Percentiles rank a stretch among this genome's conserved stretches.
phyloP scores from a whole-genome alignment of 768 basidiomycete genomes.

The Agrocybe praecox region DNA sequence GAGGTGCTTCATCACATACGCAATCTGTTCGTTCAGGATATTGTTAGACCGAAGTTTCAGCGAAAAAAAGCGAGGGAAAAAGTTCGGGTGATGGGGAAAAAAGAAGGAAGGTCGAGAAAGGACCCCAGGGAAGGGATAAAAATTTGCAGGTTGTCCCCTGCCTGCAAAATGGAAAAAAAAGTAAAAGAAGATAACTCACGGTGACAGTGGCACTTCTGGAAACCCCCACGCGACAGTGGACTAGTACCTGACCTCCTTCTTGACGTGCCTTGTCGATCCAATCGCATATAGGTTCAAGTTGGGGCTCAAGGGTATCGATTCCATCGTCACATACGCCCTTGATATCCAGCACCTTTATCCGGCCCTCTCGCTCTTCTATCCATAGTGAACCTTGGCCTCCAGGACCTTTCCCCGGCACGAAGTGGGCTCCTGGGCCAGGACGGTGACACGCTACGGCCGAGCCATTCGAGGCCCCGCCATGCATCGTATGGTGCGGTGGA shows the following conservation, averaged over 20 bases:
- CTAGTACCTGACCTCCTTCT: conserved; percentile 87
- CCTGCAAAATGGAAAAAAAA: background rate
- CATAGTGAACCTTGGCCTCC: conserved; percentile 75
- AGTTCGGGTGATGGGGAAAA: background rate
- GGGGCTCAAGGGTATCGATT: conserved; percentile 90
- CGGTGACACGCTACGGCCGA: conserved; percentile 25
- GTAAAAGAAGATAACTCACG: conserved; percentile 43
- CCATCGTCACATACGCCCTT: conserved; percentile 95
- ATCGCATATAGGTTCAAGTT: conserved; percentile 84
- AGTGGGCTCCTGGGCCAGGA: conserved; percentile 34
- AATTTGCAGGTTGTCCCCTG: too few species aligned
- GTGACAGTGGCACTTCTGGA: conserved; percentile 92
- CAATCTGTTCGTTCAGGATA: conserved; percentile 55
- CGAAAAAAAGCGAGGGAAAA: background rate
- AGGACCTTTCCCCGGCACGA: conserved; percentile 45
- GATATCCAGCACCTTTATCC: conserved; percentile 90
- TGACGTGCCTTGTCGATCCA: conserved; percentile 90
- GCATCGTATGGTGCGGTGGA: conserved; percentile 51
- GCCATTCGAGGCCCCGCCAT: conserved; percentile 3
- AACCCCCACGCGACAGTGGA: conserved; percentile 99
- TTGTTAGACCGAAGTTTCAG: background rate
- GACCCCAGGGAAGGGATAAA: background rate
- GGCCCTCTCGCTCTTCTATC: conserved; percentile 85
- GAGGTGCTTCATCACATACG: conserved; percentile 96
- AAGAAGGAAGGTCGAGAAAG: background rate